These are phyloP conservation scores for Senna tora DNA, from an alignment of 306 rosid species.

Conservation along the genomic window DNA sequence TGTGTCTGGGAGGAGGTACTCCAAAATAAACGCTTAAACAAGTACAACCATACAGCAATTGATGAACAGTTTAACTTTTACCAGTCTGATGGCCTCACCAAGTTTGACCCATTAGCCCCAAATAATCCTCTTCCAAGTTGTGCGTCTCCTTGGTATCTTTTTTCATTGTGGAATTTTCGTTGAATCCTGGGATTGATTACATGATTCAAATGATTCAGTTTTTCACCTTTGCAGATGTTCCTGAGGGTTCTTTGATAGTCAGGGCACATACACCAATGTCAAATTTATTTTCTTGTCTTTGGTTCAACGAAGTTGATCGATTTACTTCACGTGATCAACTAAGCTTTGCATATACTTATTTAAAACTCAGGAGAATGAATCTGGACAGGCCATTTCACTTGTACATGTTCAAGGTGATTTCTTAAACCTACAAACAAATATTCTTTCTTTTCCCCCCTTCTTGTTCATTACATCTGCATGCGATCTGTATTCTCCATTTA, in stretches of 20 bases:
- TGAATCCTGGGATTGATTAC: slow-evolving; percentile 9
- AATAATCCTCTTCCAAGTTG: slow-evolving; percentile 80
- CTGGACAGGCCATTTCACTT: slow-evolving; percentile 67
- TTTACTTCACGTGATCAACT: slow-evolving; percentile 97
- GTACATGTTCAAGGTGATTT: slow-evolving; percentile 81
- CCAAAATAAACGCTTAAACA: slow-evolving; percentile 90
- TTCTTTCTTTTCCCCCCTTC: background rate
- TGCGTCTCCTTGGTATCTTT: slow-evolving; percentile 50
- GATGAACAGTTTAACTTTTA: slow-evolving; percentile 80
- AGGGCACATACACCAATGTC: slow-evolving; percentile 96
- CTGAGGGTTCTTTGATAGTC: slow-evolving; percentile 92
- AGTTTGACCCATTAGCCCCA: slow-evolving; percentile 65
- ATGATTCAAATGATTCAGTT: slow-evolving; percentile 31
- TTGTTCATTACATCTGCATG: background rate
- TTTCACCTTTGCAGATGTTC: slow-evolving; percentile 70
- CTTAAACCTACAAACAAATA: no score
- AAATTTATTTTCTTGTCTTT: slow-evolving; percentile 91
- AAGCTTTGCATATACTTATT: slow-evolving; percentile 87
- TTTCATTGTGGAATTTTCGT: slow-evolving; percentile 38
- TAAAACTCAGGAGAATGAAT: slow-evolving; percentile 84
- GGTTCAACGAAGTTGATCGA: slow-evolving; percentile 95
- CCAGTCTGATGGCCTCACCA: slow-evolving; percentile 82
- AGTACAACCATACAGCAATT: slow-evolving; percentile 79
- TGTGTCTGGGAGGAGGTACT: slow-evolving; percentile 95
- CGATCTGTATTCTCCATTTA: slow-evolving; percentile 20